Percentiles rank a stretch among this genome's conserved stretches.
phyloP scores from a whole-genome alignment of 148 eudicot species.

The Rhododendron kiyosumense region DNA sequence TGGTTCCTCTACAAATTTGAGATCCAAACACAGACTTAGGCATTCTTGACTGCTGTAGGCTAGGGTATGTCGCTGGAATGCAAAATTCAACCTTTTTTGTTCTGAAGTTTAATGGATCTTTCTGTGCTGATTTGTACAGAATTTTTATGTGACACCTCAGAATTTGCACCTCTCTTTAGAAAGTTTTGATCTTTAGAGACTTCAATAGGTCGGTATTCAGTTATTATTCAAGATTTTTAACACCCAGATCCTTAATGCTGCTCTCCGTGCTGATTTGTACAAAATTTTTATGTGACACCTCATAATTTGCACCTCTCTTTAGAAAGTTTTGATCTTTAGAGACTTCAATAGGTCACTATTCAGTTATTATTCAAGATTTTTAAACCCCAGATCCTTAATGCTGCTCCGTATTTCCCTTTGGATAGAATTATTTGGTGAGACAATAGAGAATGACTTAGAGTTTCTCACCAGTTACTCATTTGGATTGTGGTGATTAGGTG shows the following conservation, averaged over 20 bases:
- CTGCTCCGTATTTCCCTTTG: background rate
- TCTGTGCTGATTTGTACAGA: background rate
- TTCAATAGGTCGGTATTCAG: background rate
- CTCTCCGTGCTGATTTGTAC: too few species aligned
- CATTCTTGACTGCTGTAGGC: background rate
- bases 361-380: background rate
- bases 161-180: background rate
- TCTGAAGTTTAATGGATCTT: background rate
- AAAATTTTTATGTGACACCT: too few species aligned
- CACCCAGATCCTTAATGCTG: background rate
- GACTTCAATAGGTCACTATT: background rate
- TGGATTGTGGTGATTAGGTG: background rate
- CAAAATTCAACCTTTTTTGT: background rate
- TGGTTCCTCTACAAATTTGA: background rate
- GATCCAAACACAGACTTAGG: background rate
- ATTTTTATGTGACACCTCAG: background rate
- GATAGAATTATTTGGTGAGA: background rate
- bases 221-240: background rate
- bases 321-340: conserved; percentile 1
- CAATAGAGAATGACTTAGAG: background rate
- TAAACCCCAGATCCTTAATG: background rate
- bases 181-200: conserved; percentile 1
- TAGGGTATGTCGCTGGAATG: background rate
- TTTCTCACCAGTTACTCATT: background rate
- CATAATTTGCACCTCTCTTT: background rate